Evolutionary conservation across 495 filamentous ascomycete species (phyloP), one percentile per base, ranked within the genome.

Genomic region (Xylaria curta): DNA sequence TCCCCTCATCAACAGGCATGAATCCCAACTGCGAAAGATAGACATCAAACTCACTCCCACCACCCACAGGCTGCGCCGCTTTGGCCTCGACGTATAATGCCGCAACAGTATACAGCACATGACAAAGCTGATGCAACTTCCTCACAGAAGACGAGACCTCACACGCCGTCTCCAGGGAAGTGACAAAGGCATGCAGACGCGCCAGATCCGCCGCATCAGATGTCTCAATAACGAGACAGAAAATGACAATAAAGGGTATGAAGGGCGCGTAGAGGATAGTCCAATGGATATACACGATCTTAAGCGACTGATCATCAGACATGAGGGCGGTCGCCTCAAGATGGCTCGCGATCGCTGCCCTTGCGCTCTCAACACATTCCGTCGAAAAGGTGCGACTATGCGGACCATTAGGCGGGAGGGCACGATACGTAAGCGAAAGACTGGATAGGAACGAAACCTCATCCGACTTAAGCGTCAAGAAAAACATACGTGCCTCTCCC

Each of bases 231-330:
- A 89, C 84, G 71, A 92, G 86, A 82, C 90, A 91, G 82, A 93
- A 92, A 5, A 93, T 82, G 2, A 92, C 88, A 61, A 91, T 90
- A 76, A 91, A 89, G 0, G 90, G 91, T 47, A 89, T 87, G 75
- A 93, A 92, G 3, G 90, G 91, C 13, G 88, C 84, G 74, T 89
- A 85, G 26, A 93, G 82, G 36, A 93, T 83, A 1, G 87, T 87
- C 90, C 89, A 92, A 65, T 90, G 88, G 58, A 91, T 84, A 75
- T 90, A 92, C 15, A 87, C 87, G 40, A 84, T 83, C 72, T 85
- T 85, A 24, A 87, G 70, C 15, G 82, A 77, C 47, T 75, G 70
- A 78, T 85, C 7, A 76, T 82, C 82, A 53, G 86, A 85, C 69
- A 90, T 81, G 36, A 63, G 60, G 10, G 75, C 74, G 77, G 88